Evolutionary conservation across 768 basidiomycete species (phyloP).

Genomic region (Pisolithus sp.): DNA sequence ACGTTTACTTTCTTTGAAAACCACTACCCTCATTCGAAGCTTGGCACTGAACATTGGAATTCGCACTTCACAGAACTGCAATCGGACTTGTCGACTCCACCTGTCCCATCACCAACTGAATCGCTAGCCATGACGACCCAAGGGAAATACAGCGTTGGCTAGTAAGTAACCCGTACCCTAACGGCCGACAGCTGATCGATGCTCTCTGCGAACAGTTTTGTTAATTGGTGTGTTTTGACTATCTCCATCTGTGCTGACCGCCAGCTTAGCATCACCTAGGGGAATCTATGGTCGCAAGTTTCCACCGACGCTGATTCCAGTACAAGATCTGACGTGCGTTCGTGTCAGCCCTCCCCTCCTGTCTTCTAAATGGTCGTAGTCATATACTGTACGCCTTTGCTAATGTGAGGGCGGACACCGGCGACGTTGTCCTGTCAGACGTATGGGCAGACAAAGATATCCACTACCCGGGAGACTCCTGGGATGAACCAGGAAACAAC

Average conservation of each 20-base stretch:
- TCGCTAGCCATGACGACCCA: slow-evolving; percentile 32
- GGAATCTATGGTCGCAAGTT: slow-evolving; percentile 94
- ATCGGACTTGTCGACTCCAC: slow-evolving; percentile 4
- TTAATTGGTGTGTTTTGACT: slow-evolving; percentile 57
- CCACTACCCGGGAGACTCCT: slow-evolving; percentile 90
- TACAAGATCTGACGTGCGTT: slow-evolving; percentile 76
- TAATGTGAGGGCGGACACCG: slow-evolving; percentile 74
- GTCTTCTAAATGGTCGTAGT: slow-evolving; percentile 30
- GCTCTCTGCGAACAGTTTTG: slow-evolving; percentile 43
- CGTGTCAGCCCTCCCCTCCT: neutral
- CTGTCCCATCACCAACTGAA: slow-evolving; percentile 1
- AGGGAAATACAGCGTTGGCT: slow-evolving; percentile 75
- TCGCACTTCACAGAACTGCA: neutral
- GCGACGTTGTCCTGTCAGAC: slow-evolving; percentile 86
- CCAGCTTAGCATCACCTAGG: slow-evolving; percentile 37
- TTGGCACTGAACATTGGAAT: slow-evolving; percentile 7
- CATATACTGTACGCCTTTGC: slow-evolving; percentile 94
- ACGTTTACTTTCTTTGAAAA: slow-evolving; percentile 11
- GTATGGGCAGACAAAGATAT: slow-evolving; percentile 96
- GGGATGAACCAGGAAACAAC: slow-evolving; percentile 88
- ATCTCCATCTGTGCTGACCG: neutral
- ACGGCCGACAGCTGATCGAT: slow-evolving; percentile 7
- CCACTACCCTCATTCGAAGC: slow-evolving; percentile 2
- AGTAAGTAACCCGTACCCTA: slow-evolving; percentile 42
- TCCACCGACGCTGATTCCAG: slow-evolving; percentile 80